Evolutionary conservation across 192 early-diverging fungal genomes (phyloP).

Genomic region (Coemansia sp.): DNA sequence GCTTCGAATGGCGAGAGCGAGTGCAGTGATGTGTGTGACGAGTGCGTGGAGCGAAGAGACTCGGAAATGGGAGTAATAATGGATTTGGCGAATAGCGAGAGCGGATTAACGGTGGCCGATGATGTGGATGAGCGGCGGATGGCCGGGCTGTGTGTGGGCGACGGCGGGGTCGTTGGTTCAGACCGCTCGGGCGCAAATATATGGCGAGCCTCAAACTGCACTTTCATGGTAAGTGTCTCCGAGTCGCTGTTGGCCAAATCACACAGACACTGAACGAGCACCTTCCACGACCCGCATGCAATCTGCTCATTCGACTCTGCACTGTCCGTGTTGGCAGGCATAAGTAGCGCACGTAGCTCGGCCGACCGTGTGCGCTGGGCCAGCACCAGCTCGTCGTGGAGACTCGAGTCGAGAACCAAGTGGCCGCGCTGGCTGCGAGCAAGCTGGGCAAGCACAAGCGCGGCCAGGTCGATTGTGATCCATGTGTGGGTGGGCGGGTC

Average conservation of each 20-base stretch:
- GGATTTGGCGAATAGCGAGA: not conserved
- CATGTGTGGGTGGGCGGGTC: conserved; percentile 26
- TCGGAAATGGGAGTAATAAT: not conserved
- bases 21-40: conserved; percentile 16
- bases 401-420: conserved; percentile 18
- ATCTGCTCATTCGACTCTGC: not conserved
- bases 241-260: conserved; percentile 43
- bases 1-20: conserved; percentile 29
- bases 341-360: conserved; percentile 40
- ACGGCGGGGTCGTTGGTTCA: not conserved
- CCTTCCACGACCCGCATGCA: conserved; percentile 32
- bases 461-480: conserved; percentile 36
- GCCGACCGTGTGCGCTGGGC: conserved; percentile 31
- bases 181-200: conserved; percentile 15
- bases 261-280: conserved; percentile 31
- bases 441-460: conserved; percentile 30
- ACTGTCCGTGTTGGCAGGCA: not conserved
- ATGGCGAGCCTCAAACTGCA: conserved; percentile 32
- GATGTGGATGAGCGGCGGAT: conserved; percentile 6
- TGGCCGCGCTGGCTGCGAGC: conserved; percentile 16
- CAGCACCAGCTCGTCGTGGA: conserved; percentile 19
- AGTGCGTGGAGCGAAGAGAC: not conserved
- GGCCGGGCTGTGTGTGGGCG: not conserved
- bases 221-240: conserved; percentile 31
- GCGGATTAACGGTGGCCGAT: conserved; percentile 3